Conservation (phyloP, 345 rosid genomes). For the Gossypium bickii region DNA sequence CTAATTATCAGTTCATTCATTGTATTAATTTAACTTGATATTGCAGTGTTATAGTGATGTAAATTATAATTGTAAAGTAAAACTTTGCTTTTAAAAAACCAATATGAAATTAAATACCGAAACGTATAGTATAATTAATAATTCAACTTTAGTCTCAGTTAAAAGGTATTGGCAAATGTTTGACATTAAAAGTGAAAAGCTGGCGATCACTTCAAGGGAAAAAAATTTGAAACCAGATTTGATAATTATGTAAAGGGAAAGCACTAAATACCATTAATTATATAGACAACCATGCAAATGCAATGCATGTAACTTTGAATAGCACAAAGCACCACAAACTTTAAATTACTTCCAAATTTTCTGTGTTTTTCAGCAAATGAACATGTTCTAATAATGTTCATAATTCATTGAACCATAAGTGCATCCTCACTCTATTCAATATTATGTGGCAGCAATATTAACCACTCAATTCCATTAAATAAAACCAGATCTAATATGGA, state of each 20-base stretch:
- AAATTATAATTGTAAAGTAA: too few relatives aligned
- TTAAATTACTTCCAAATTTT: background rate
- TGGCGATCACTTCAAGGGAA: background rate
- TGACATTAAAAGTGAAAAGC: background rate
- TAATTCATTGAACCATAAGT: background rate
- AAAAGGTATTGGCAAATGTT: background rate
- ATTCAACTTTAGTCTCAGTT: too few relatives aligned
- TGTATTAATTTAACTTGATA: too few relatives aligned
- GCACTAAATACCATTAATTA: background rate
- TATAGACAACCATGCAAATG: too few relatives aligned
- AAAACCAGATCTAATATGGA: too few relatives aligned
- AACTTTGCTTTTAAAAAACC: too few relatives aligned
- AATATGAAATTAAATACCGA: too few relatives aligned
- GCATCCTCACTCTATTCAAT: background rate
- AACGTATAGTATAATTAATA: too few relatives aligned
- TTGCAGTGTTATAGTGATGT: too few relatives aligned
- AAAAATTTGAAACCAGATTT: background rate
- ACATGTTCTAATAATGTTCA: background rate
- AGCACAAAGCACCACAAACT: constrained; percentile 4
- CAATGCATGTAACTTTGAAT: background rate
- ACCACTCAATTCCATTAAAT: background rate
- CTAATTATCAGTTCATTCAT: too few relatives aligned
- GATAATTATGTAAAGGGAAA: background rate
- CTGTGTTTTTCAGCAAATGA: background rate
- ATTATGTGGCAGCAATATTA: background rate